Percentiles rank a stretch among this genome's conserved stretches.
Conservation (phyloP, 2,329 filamentous ascomycete species). For the Sarocladium kiliense region DNA sequence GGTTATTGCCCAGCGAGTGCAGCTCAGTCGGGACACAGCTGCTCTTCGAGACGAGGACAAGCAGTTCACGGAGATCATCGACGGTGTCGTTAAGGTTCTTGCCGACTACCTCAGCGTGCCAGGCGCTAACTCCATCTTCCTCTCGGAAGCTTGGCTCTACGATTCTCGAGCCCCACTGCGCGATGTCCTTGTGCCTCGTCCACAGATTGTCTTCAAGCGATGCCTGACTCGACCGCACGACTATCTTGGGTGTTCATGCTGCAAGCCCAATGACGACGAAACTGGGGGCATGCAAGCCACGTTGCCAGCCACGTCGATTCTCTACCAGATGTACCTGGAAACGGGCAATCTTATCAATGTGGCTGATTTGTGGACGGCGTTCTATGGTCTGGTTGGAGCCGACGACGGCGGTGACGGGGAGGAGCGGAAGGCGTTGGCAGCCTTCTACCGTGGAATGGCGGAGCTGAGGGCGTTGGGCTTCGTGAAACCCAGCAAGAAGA, state of each 20-base stretch:
- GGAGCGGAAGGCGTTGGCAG: slow-evolving; percentile 57
- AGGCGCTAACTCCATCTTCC: slow-evolving; percentile 39
- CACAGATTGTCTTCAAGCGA: slow-evolving; percentile 65
- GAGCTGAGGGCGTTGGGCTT: slow-evolving; percentile 84
- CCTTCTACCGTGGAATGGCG: slow-evolving; percentile 81
- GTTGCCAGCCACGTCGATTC: slow-evolving; percentile 64
- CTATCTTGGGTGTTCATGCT: slow-evolving; percentile 71
- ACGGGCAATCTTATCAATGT: slow-evolving; percentile 73
- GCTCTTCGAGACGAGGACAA: slow-evolving; percentile 66
- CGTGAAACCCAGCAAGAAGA: slow-evolving; percentile 84
- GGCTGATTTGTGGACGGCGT: slow-evolving; percentile 75
- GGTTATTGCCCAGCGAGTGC: slow-evolving; percentile 74
- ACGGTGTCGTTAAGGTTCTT: slow-evolving; percentile 32
- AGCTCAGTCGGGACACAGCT: slow-evolving; percentile 70
- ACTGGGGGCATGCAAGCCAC: slow-evolving; percentile 46
- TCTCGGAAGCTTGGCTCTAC: slow-evolving; percentile 73
- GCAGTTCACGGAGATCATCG: slow-evolving; percentile 62
- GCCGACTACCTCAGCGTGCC: slow-evolving; percentile 18
- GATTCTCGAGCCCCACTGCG: slow-evolving; percentile 64
- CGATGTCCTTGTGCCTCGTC: slow-evolving; percentile 70
- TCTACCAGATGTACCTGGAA: slow-evolving; percentile 77
- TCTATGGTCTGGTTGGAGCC: slow-evolving; percentile 56
- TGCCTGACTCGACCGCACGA: slow-evolving; percentile 69
- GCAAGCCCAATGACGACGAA: slow-evolving; percentile 34
- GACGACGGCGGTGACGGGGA: slow-evolving; percentile 27